Conservation (phyloP, 345 rosid genomes). For the Diplotaxis tenuifolia region DNA sequence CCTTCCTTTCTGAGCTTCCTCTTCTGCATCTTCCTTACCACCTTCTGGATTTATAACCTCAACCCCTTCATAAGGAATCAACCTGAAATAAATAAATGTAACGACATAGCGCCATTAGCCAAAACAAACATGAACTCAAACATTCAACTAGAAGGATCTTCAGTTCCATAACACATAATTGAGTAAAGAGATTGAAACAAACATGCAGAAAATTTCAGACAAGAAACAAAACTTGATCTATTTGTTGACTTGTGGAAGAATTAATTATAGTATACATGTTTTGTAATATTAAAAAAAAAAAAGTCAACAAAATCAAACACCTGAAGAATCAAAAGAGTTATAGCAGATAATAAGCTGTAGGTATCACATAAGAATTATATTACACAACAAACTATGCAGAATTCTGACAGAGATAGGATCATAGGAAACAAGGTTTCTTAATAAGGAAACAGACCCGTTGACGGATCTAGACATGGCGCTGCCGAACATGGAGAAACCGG, state of each 20-base stretch:
- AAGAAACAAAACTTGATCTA: neutral
- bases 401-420: too few species aligned
- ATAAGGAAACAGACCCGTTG: slow-evolving; percentile 46
- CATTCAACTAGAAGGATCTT: neutral
- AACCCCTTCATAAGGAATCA: slow-evolving; percentile 69
- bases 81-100: slow-evolving; percentile 34
- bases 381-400: neutral
- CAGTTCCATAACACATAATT: slow-evolving; percentile 5
- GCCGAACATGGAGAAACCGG: slow-evolving; percentile 64
- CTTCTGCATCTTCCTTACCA: slow-evolving; percentile 88
- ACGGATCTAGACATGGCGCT: slow-evolving; percentile 70
- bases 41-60: slow-evolving; percentile 96
- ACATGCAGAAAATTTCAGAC: neutral
- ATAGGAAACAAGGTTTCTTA: too few species aligned
- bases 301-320: slow-evolving; percentile 13
- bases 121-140: neutral
- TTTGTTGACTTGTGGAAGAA: slow-evolving; percentile 15
- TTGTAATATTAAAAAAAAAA: slow-evolving; percentile 26
- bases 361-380: slow-evolving; percentile 7
- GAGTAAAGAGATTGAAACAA: neutral
- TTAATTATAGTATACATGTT: slow-evolving; percentile 18
- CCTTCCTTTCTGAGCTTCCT: slow-evolving; percentile 91
- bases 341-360: slow-evolving; percentile 8
- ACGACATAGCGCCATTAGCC: neutral
- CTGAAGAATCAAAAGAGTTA: slow-evolving; percentile 6